A percentile compares a stretch with the other conserved stretches of the same genome.
These are phyloP conservation scores for Sporothrix sp. DNA, from an alignment of 2,329 filamentous ascomycete genomes.

Conservation along the genomic window DNA sequence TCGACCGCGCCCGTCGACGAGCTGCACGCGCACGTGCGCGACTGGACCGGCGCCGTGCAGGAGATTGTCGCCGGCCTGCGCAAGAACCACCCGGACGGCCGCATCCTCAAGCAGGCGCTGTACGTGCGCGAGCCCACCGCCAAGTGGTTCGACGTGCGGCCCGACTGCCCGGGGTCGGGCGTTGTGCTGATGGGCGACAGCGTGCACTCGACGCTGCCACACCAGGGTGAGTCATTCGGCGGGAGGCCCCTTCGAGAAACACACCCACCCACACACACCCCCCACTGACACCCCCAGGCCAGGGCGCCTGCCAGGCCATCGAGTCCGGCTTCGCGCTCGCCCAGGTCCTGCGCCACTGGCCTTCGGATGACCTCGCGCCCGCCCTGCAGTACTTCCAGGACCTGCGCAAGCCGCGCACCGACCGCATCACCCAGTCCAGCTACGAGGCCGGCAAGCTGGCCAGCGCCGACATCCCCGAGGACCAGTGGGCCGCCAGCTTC, in stretches of 20 bases:
- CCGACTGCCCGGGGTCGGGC: conserved; percentile 38
- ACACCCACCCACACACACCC: no score
- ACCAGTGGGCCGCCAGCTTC: conserved; percentile 13
- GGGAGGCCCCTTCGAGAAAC: background rate
- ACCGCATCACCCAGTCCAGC: conserved; percentile 14
- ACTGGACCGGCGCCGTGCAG: conserved; percentile 32
- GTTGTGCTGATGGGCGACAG: conserved; percentile 46
- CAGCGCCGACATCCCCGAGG: conserved; percentile 16
- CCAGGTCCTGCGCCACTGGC: conserved; percentile 20
- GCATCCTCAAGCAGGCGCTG: conserved; percentile 21
- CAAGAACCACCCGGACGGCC: conserved; percentile 23
- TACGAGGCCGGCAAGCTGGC: conserved; percentile 17
- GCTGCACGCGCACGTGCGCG: conserved; percentile 31
- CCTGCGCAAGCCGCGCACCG: conserved; percentile 16
- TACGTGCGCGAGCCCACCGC: conserved; percentile 29
- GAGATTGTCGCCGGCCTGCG: conserved; percentile 36
- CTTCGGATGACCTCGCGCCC: conserved; percentile 3
- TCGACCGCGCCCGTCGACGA: conserved; percentile 30
- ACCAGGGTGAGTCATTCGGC: conserved; percentile 27
- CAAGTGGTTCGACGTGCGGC: conserved; percentile 32
- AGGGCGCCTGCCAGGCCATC: conserved; percentile 36
- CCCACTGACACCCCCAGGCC: conserved; percentile 20
- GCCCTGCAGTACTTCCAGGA: conserved; percentile 16
- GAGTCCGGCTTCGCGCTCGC: conserved; percentile 28
- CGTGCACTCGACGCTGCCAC: conserved; percentile 45